phyloP scores from a whole-genome alignment of 768 basidiomycete genomes.

The Suillus decipiens region DNA sequence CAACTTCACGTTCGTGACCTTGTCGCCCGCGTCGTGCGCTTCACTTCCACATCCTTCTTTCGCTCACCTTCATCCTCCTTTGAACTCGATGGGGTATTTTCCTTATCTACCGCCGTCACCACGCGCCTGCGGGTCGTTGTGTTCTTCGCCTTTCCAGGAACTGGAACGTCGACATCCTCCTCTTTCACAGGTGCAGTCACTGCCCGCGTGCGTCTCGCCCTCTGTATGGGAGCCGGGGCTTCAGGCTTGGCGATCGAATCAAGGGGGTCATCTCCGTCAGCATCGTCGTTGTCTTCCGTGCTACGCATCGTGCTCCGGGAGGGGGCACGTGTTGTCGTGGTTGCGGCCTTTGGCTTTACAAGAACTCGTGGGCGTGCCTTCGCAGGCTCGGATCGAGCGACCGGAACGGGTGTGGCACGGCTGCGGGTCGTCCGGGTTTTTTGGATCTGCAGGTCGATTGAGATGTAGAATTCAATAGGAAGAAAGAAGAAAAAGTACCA shows the following conservation, averaged over 20 bases:
- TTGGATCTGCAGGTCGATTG: not conserved
- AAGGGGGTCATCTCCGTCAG: constrained; percentile 12
- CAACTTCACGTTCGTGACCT: constrained; percentile 7
- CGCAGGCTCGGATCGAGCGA: constrained; percentile 6
- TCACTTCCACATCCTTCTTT: constrained; percentile 13
- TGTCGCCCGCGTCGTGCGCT: constrained; percentile 10
- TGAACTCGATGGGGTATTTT: constrained; percentile 19
- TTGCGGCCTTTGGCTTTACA: constrained; percentile 10
- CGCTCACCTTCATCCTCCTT: constrained; percentile 12
- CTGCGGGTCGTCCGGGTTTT: constrained; percentile 1
- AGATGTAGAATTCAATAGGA: not conserved
- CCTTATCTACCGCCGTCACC: constrained; percentile 11
- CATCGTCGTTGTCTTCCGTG: constrained; percentile 4
- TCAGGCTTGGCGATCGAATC: constrained; percentile 15
- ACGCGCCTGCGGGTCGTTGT: constrained; percentile 11
- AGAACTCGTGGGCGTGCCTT: constrained; percentile 8
- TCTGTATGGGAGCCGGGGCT: constrained; percentile 2
- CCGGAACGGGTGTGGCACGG: not conserved
- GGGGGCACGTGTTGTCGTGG: constrained; percentile 1
- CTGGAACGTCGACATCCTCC: constrained; percentile 8
- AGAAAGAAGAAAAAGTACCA: not conserved
- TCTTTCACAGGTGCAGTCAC: constrained; percentile 11
- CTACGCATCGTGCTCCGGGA: constrained; percentile 3
- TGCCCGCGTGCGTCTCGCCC: constrained; percentile 9
- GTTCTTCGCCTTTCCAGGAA: constrained; percentile 1